Evolutionary conservation across 768 basidiomycete species (phyloP), one percentile per base, ranked within the genome.

Genomic region (Kwoniella bestiolae): DNA sequence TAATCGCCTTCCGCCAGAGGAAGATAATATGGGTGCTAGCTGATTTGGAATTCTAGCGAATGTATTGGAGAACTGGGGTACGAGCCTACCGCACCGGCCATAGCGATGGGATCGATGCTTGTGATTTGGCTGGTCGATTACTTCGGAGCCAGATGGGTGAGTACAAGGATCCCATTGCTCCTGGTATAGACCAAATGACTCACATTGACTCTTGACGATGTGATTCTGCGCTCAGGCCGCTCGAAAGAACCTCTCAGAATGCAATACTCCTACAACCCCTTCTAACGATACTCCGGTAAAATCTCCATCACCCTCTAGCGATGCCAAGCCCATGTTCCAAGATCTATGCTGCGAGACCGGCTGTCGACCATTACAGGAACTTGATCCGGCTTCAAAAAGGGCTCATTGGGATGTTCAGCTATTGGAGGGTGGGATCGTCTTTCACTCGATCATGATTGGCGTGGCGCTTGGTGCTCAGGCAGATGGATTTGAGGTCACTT

Each of bases 361-460:
- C 9, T 60, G 58, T 60, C 28, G 34, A 34, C 58, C 58, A 9
- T 28, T 60, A 14, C 29, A 12, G 28, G 58, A 60, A 23, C 29
- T 47, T 2, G 58, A 60, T 50, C 58, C 58, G 7, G 28, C 58
- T 25, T 60, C 58, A 9, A 60, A 35, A 35, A 29, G 58, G 29
- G 58, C 58, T 9, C 58, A 49, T 25, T 60, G 58, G 58, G 58
- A 60, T 34, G 58, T 60, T 9, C 58, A 60, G 14, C n/a, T 60
- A 7, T n/a, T 60, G 9, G 58, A 60, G 45, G 46, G 58, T 9
- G 58, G 58, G 8, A 60, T 60, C 7, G 58, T 60, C 1, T 60
- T 60, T 35, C 58, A 60, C 50, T 60, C 58, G 2, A 38, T 60
- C 7, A 60, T 60, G 58, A 60, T 60, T 60, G 58, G 58, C 18